Conservation (phyloP, 495 filamentous ascomycete genomes). For the Wilcoxina mikolae region DNA sequence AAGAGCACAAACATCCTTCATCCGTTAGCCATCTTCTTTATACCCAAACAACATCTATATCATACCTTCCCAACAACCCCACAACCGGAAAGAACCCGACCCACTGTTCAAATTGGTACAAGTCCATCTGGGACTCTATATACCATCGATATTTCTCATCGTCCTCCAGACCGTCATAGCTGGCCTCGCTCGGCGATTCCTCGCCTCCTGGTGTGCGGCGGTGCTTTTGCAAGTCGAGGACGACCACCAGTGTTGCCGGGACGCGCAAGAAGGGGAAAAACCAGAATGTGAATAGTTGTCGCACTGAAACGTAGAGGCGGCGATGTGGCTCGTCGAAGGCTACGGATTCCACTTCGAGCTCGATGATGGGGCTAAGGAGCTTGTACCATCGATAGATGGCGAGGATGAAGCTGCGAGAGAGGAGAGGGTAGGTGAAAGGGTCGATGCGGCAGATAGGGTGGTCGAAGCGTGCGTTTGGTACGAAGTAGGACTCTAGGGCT, state of each 20-base stretch:
- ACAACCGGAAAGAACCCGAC: slow-evolving; percentile 43
- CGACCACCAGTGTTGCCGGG: slow-evolving; percentile 53
- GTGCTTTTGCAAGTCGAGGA: slow-evolving; percentile 43
- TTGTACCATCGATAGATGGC: slow-evolving; percentile 78
- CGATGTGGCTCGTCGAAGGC: slow-evolving; percentile 52
- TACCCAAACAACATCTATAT: too few relatives aligned
- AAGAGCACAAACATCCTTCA: slow-evolving; percentile 19
- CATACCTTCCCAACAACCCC: slow-evolving; percentile 36
- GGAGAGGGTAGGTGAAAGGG: slow-evolving; percentile 35
- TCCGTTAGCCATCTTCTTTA: too few relatives aligned
- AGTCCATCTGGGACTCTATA: slow-evolving; percentile 61
- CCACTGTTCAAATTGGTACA: slow-evolving; percentile 69
- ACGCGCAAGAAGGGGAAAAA: slow-evolving; percentile 57
- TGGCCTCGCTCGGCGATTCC: background rate
- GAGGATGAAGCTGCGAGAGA: slow-evolving; percentile 46
- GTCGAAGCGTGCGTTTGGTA: slow-evolving; percentile 50
- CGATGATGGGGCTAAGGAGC: slow-evolving; percentile 60
- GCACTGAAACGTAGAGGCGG: slow-evolving; percentile 53
- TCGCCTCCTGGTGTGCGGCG: background rate
- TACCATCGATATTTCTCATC: slow-evolving; percentile 39
- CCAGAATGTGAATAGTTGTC: slow-evolving; percentile 62
- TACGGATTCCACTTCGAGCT: slow-evolving; percentile 54
- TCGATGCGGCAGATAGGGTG: slow-evolving; percentile 71
- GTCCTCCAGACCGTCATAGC: slow-evolving; percentile 14
- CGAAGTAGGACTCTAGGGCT: slow-evolving; percentile 55